Evolutionary conservation across 2,329 filamentous ascomycete species (phyloP).

Genomic region (Rutstroemia sydowiana): DNA sequence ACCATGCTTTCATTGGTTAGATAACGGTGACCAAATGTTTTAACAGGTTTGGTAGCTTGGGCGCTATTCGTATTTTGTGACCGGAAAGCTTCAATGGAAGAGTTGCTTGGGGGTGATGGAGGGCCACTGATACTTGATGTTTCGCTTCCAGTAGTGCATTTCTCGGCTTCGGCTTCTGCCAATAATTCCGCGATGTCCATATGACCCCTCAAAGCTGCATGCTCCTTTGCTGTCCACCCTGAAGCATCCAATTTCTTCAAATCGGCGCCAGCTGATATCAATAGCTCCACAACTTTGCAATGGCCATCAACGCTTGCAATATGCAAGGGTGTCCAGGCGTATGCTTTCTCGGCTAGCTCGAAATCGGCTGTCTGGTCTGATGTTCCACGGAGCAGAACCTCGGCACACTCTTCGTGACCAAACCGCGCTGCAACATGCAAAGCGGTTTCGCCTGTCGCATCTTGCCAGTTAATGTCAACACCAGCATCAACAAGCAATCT

Average conservation of each 20-base stretch:
- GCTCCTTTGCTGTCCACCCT: conserved; percentile 90
- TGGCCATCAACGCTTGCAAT: conserved; percentile 88
- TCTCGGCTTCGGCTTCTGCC: conserved; percentile 33
- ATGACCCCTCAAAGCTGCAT: conserved; percentile 84
- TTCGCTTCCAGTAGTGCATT: conserved; percentile 26
- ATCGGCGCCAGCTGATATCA: conserved; percentile 73
- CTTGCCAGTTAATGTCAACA: conserved; percentile 88
- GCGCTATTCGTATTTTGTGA: conserved; percentile 38
- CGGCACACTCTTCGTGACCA: conserved; percentile 74
- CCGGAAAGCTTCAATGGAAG: conserved; percentile 54
- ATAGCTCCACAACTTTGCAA: conserved; percentile 62
- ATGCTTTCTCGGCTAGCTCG: conserved; percentile 73
- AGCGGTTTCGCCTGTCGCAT: conserved; percentile 80
- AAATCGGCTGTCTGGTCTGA: conserved; percentile 65
- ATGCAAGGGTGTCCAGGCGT: conserved; percentile 92
- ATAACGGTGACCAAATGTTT: conserved; percentile 94
- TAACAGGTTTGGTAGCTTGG: conserved; percentile 68
- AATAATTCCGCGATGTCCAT: conserved; percentile 70
- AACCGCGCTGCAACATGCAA: conserved; percentile 87
- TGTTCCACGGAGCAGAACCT: conserved; percentile 64
- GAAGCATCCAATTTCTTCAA: conserved; percentile 71
- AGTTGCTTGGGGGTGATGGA: conserved; percentile 42
- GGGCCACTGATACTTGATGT: conserved; percentile 17
- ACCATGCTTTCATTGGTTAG: conserved; percentile 83
- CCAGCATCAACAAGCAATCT: conserved; percentile 81